Base-by-base conservation (phyloP, 2,329 filamentous ascomycete species). In the Dactylonectria estremocensis region DNA sequence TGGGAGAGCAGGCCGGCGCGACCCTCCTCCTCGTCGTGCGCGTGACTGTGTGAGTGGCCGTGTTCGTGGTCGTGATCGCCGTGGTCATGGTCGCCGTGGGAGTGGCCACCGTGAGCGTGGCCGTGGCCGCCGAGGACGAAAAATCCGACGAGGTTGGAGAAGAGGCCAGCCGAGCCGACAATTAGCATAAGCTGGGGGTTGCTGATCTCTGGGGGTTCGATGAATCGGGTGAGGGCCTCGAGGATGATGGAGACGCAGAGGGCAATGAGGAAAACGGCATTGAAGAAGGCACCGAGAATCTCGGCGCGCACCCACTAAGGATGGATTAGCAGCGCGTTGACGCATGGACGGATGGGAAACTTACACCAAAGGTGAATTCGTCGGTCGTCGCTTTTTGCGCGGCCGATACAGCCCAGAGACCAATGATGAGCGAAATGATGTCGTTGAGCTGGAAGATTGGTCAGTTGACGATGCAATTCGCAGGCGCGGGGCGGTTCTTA, bases 221-320 rank as follows among this genome's bases (percentile, higher is more conserved):
- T 88, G 74, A 99, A 93, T 77, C 96, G 92, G 76, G 95, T 94
- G 68, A 98, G 89, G 16, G 96, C 96, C 82, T 99, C 96, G 76
- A 99, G 91, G 77, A 98, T 93, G 81, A 99, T 99, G 57, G 95
- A 97, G 64, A 99, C 87, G 83, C 96, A 99, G 9, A 99, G 89
- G 8, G 96, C 96, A 77, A 99, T 96, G 50, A 99, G 87, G 84
- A 99, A 99, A 52, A 98, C 95, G 73, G 96, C 96, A 77, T 99
- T 99, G 83, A 98, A 94, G 75, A 98, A 91, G 54, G 96, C 96
- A 77, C 96, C 96, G 6, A 99, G 88, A 11, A 97, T 98, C 85
- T 99, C 96, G 40, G 96, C 96, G 74, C 96, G 94, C 85, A 98
- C 92, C 93, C 95, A 99, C 93, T 95, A 75, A 9, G 33, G 24